Evolutionary conservation across 352 stramenopile species (phyloP).

Genomic region (Ophiocytium majus): DNA sequence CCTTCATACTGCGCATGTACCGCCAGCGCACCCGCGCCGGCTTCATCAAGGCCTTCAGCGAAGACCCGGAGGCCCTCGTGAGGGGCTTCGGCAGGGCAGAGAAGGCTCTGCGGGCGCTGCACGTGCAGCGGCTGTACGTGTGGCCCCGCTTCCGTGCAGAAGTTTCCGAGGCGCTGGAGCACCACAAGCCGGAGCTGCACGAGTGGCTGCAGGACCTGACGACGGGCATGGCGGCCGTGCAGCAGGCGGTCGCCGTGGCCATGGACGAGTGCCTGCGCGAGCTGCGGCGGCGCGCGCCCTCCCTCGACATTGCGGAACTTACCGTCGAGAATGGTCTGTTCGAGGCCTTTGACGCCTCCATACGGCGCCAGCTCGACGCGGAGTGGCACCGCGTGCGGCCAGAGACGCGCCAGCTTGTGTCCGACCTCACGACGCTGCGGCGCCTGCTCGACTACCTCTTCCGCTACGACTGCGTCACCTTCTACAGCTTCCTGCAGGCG

Average conservation of each 20-base stretch:
- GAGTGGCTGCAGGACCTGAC: constrained; percentile 88
- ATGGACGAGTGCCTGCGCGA: constrained; percentile 88
- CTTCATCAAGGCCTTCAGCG: constrained; percentile 94
- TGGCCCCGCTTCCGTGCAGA: constrained; percentile 92
- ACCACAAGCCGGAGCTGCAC: constrained; percentile 78
- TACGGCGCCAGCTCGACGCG: constrained; percentile 87
- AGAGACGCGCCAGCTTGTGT: constrained; percentile 67
- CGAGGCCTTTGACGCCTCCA: constrained; percentile 70
- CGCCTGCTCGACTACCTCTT: constrained; percentile 84
- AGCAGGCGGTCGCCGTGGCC: constrained; percentile 84
- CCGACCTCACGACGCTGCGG: constrained; percentile 68
- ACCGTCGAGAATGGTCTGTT: constrained; percentile 86
- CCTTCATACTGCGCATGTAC: constrained; percentile 93
- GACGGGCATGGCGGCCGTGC: constrained; percentile 66
- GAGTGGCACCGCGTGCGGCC: constrained; percentile 89
- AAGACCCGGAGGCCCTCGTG: constrained; percentile 81
- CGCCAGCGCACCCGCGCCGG: constrained; percentile 72
- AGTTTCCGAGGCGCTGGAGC: constrained; percentile 78
- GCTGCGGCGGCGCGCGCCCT: constrained; percentile 68
- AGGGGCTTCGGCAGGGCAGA: constrained; percentile 89
- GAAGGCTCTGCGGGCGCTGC: constrained; percentile 66
- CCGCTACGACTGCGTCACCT: constrained; percentile 91
- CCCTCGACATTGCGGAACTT: constrained; percentile 46
- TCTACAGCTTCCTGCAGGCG: constrained; percentile 86
- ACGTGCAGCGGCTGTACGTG: constrained; percentile 83